These are phyloP conservation scores for Incumbomyces lentus DNA, from an alignment of 2,329 filamentous ascomycete genomes.

Conservation along the genomic window DNA sequence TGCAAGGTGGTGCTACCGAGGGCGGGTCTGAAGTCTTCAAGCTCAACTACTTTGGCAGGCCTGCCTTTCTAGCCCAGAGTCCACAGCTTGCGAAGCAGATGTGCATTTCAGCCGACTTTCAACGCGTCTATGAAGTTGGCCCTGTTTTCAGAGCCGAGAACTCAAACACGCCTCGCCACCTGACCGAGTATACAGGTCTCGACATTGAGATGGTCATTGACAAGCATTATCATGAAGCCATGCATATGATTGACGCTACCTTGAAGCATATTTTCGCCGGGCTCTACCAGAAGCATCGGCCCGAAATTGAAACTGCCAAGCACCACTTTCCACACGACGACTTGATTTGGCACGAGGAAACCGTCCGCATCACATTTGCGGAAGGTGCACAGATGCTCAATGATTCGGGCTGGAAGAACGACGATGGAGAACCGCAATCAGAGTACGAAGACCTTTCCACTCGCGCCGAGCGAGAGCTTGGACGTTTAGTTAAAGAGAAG, in stretches of 20 bases:
- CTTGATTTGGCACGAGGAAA: constrained; percentile 66
- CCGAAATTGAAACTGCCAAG: constrained; percentile 62
- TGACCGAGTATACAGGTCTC: constrained; percentile 76
- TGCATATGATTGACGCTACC: constrained; percentile 59
- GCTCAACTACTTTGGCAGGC: constrained; percentile 69
- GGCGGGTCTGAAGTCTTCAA: constrained; percentile 75
- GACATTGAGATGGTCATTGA: constrained; percentile 76
- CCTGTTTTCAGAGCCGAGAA: constrained; percentile 78
- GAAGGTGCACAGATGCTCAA: constrained; percentile 65
- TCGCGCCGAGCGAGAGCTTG: constrained; percentile 65
- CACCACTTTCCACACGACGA: constrained; percentile 67
- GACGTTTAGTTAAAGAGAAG: constrained; percentile 65
- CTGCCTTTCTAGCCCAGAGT: constrained; percentile 70
- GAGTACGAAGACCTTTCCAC: constrained; percentile 66
- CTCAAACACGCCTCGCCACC: constrained; percentile 73
- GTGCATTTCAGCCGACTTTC: constrained; percentile 69
- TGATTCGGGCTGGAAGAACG: constrained; percentile 50
- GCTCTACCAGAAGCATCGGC: constrained; percentile 50
- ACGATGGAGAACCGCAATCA: constrained; percentile 58
- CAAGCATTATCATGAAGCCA: constrained; percentile 67
- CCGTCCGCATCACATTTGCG: constrained; percentile 60
- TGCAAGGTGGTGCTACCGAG: constrained; percentile 74
- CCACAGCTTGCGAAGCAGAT: constrained; percentile 78
- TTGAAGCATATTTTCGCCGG: constrained; percentile 63
- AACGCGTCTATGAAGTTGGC: constrained; percentile 67